Percentiles rank a stretch among this genome's conserved stretches.
Evolutionary conservation across 78 protist genomes (phyloP).

Genomic region (Dictyostelium intermedium): DNA sequence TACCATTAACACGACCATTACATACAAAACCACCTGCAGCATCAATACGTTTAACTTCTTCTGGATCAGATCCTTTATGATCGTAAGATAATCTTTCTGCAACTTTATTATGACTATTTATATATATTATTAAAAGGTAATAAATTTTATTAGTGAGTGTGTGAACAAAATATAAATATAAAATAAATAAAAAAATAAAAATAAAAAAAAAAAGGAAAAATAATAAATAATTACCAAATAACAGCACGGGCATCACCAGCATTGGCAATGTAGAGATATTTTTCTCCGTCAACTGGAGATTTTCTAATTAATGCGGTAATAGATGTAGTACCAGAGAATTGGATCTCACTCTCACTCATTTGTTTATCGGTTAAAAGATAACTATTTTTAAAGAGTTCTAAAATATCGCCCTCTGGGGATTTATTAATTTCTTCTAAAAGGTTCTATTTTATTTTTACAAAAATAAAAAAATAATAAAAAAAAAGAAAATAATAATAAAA

Average conservation of each 20-base stretch:
- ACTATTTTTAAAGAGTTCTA: conserved; percentile 31
- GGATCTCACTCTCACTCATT: conserved; percentile 51
- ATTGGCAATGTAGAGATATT: conserved; percentile 75
- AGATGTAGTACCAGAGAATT: conserved; percentile 77
- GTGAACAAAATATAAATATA: neutral
- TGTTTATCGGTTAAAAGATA: conserved; percentile 73
- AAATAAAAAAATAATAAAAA: neutral
- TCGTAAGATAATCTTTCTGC: conserved; percentile 82
- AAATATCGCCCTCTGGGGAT: conserved; percentile 48
- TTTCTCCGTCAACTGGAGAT: conserved; percentile 25
- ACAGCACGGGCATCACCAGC: conserved; percentile 88
- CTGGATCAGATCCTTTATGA: conserved; percentile 76
- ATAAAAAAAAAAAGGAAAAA: neutral
- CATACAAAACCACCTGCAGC: conserved; percentile 82
- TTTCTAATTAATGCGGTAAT: conserved; percentile 71
- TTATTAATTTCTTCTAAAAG: conserved; percentile 63
- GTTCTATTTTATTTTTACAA: conserved; percentile 13
- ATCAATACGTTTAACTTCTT: conserved; percentile 59
- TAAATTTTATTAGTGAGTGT: too few species aligned
- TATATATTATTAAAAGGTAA: neutral
- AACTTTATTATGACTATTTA: conserved; percentile 34
- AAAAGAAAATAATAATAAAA: too few species aligned
- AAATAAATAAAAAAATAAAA: neutral
- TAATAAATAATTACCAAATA: conserved; percentile 38
- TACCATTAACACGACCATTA: conserved; percentile 82